These are phyloP conservation scores for Cercospora sesami DNA, from an alignment of 2,329 filamentous ascomycete genomes.

Conservation along the genomic window DNA sequence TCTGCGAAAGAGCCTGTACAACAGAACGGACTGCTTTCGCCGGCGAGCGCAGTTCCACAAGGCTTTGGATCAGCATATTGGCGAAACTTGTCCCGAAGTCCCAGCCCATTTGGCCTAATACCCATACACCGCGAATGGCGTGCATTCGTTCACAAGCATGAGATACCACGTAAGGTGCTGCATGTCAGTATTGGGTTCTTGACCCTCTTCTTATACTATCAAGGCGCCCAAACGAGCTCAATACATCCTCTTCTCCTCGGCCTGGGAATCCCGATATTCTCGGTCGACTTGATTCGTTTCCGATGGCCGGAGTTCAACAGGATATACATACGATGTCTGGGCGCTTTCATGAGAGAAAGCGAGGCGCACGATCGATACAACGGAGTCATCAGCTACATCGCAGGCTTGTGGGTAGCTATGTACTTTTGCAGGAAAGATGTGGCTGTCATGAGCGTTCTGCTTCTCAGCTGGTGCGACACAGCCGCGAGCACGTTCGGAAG, in stretches of 20 bases:
- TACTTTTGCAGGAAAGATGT: constrained; percentile 91
- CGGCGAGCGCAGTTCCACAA: constrained; percentile 34
- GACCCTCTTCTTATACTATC: constrained; percentile 79
- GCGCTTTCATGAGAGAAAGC: constrained; percentile 93
- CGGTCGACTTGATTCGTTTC: constrained; percentile 79
- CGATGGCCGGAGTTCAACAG: constrained; percentile 78
- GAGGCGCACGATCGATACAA: constrained; percentile 88
- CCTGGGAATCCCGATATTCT: constrained; percentile 78
- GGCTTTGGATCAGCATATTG: constrained; percentile 75
- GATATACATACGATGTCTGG: constrained; percentile 79
- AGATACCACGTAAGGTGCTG: constrained; percentile 88
- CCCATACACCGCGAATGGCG: constrained; percentile 92
- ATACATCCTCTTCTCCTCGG: constrained; percentile 84
- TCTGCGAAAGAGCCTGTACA: constrained; percentile 23
- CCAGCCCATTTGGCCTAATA: constrained; percentile 88
- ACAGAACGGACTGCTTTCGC: constrained; percentile 35
- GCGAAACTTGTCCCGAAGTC: constrained; percentile 86
- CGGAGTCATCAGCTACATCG: constrained; percentile 93
- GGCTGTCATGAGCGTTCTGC: constrained; percentile 80
- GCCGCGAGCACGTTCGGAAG: constrained; percentile 93
- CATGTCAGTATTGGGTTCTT: constrained; percentile 97
- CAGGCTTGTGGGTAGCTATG: constrained; percentile 84
- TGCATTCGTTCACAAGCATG: constrained; percentile 87
- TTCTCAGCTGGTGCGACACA: constrained; percentile 97
- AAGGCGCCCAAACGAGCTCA: constrained; percentile 70